These are phyloP conservation scores for Phytomonas serpens DNA, from an alignment of 208 protist species.

Conservation along the genomic window DNA sequence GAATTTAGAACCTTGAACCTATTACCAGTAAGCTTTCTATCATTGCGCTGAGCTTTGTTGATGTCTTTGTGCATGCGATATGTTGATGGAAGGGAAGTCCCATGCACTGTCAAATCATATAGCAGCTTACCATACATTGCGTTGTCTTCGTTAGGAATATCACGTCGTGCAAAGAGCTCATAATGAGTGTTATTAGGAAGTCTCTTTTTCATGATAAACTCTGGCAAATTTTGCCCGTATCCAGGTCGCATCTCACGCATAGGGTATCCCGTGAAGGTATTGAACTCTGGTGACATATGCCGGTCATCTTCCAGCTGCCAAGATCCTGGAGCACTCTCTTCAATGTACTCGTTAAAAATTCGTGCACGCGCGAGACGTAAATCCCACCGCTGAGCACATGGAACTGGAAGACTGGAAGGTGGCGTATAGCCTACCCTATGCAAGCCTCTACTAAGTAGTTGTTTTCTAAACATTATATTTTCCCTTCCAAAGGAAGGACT, in stretches of 20 bases:
- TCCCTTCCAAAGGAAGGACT: conserved; percentile 2
- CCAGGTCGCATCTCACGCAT: conserved; percentile 84
- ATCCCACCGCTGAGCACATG: conserved; percentile 85
- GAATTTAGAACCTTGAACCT: conserved; percentile 76
- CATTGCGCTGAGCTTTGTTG: conserved; percentile 87
- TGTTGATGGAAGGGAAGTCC: conserved; percentile 71
- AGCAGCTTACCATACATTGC: conserved; percentile 88
- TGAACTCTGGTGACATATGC: conserved; percentile 84
- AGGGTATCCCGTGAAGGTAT: conserved; percentile 83
- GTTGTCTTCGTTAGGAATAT: conserved; percentile 86
- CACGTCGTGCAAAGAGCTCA: conserved; percentile 80
- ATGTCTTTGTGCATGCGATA: conserved; percentile 91
- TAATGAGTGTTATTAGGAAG: conserved; percentile 89
- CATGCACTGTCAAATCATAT: conserved; percentile 83
- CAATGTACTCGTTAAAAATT: conserved; percentile 89
- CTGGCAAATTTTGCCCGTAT: conserved; percentile 76
- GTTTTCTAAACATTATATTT: background rate
- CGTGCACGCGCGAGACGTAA: conserved; percentile 71
- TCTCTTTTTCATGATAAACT: conserved; percentile 85
- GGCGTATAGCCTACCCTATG: conserved; percentile 71
- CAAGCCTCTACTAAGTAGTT: conserved; percentile 26
- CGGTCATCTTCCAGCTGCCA: conserved; percentile 90
- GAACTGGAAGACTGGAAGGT: conserved; percentile 57
- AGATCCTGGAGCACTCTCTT: conserved; percentile 73
- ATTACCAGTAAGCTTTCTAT: conserved; percentile 83